Evolutionary conservation across 2,329 filamentous ascomycete genomes (phyloP).

Genomic region (Monilinia laxa): DNA sequence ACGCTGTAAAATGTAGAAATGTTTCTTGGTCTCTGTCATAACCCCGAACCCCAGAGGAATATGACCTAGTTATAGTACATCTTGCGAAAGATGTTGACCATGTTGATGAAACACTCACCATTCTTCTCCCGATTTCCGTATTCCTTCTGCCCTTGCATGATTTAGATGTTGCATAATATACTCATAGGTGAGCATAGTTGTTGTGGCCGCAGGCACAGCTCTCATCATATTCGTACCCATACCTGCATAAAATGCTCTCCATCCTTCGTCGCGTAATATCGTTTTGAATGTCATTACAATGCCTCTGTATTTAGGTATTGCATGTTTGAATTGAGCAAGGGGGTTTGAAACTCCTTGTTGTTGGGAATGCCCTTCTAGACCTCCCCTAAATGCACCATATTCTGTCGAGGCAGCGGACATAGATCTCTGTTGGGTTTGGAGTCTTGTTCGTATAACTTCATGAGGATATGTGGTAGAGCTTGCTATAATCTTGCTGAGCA

Average conservation of each 20-base stretch:
- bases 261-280: conserved; percentile 88
- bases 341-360: conserved; percentile 25
- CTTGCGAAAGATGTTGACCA: neutral
- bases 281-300: conserved; percentile 78
- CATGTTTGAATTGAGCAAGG: conserved; percentile 37
- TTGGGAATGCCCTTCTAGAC: conserved; percentile 33
- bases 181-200: conserved; percentile 97
- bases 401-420: conserved; percentile 51
- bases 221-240: conserved; percentile 98
- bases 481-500: conserved; percentile 90
- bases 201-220: conserved; percentile 90
- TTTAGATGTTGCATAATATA: conserved; percentile 51
- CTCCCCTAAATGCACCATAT: conserved; percentile 50
- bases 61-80: neutral
- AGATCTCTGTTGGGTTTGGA: conserved; percentile 88
- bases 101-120: conserved; percentile 21
- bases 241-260: conserved; percentile 94
- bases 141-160: conserved; percentile 35
- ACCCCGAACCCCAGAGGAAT: neutral
- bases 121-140: conserved; percentile 29
- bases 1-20: conserved; percentile 28
- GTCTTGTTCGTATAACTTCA: conserved; percentile 87
- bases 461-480: conserved; percentile 96
- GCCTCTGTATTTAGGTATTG: conserved; percentile 64
- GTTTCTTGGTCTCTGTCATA: conserved; percentile 1